A percentile compares a stretch with the other conserved stretches of the same genome.
These are phyloP conservation scores for Ascochyta viciae-villosae DNA, from an alignment of 2,329 filamentous ascomycete species.

Conservation along the genomic window DNA sequence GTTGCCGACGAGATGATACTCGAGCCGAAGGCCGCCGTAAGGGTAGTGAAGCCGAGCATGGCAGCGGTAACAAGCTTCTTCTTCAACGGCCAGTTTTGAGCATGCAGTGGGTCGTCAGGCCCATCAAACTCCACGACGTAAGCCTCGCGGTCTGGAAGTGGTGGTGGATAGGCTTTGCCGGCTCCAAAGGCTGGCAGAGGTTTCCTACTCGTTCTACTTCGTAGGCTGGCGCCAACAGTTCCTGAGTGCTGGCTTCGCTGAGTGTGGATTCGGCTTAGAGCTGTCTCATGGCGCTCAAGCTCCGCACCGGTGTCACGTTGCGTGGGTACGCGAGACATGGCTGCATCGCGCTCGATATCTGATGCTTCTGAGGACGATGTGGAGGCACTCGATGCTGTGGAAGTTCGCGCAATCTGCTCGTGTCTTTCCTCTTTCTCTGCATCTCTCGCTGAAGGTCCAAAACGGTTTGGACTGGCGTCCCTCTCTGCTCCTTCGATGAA, in stretches of 20 bases:
- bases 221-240: conserved; percentile 68
- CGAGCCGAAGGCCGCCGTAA: conserved; percentile 69
- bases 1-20: conserved; percentile 54
- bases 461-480: conserved; percentile 58
- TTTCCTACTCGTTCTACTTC: conserved; percentile 59
- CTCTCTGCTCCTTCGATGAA: conserved; percentile 62
- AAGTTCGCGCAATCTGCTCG: conserved; percentile 63
- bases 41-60: conserved; percentile 76
- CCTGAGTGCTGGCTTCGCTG: conserved; percentile 72
- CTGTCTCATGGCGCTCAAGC: conserved; percentile 73
- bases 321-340: conserved; percentile 68
- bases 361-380: conserved; percentile 55
- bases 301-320: conserved; percentile 60
- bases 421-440: conserved; percentile 50
- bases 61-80: conserved; percentile 77
- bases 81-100: conserved; percentile 82
- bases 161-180: conserved; percentile 77
- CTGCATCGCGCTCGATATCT: conserved; percentile 48
- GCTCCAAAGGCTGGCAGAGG: conserved; percentile 74
- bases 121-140: conserved; percentile 76
- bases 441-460: conserved; percentile 48
- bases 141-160: conserved; percentile 72
- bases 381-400: conserved; percentile 58
- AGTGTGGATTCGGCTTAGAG: conserved; percentile 74
- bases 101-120: conserved; percentile 80